Evolutionary conservation across 768 basidiomycete species (phyloP), one percentile per base, ranked within the genome.

Genomic region (Suillus subalutaceus): DNA sequence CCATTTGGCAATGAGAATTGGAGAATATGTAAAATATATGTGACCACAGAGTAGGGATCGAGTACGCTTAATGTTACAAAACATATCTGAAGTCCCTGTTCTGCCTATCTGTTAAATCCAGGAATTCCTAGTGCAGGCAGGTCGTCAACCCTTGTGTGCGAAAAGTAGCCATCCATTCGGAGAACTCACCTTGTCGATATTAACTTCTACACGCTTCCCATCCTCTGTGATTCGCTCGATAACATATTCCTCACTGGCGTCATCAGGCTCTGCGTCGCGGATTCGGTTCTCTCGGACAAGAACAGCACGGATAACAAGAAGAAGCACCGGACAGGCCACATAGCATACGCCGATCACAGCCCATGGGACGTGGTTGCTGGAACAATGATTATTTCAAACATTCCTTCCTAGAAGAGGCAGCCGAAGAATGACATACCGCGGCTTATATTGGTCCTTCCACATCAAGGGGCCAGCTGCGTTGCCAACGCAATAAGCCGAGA

Each of bases 31-130:
- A 48, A 23, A 15, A 41, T 6, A 48, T 48, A 23, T 48, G 46
- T 23, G 12, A 23, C 46, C 46, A 37, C 35, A 48, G 46, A n/a
- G n/a, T 48, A 48, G n/a, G 23, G 48, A 50, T 50, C n/a, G 4
- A 6, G 50, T 15, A 5, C 35, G 32, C 10, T n/a, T 38, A 12
- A 56, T 35, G 32, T 71, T 75, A 90, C 64, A 91, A 75, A 32
- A 90, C 88, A 71, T 91, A 91, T 78, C 90, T 81, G 76, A 89
- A 91, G 63, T 90, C 88, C 13, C 85, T 82, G 69, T 92, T 92
- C 73, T 91, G 87, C 35, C 77, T 80, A 71, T 92, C 90, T 2
- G 90, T 92, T 70, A 92, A 77, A 71, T 92, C 90, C 78, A 91
- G 73, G 73, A 85, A 89, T 81, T 86, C 89, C 88, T 91, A 61